These are phyloP conservation scores for Sporothrix inflata DNA, from an alignment of 2,329 filamentous ascomycete genomes.

Conservation along the genomic window DNA sequence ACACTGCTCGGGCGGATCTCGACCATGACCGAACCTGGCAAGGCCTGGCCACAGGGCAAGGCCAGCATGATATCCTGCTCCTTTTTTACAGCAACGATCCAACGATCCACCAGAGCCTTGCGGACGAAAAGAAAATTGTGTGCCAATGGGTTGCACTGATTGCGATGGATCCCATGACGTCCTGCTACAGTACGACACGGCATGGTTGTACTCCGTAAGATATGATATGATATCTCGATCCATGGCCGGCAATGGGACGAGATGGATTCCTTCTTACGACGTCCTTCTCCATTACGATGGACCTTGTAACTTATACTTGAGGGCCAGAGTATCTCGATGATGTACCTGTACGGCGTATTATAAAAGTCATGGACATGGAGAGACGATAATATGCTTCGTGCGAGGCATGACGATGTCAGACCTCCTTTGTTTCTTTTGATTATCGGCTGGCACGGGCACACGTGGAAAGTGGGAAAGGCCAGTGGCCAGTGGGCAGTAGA, in stretches of 20 bases:
- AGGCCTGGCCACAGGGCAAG: not conserved
- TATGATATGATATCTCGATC: not conserved
- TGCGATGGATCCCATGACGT: not conserved
- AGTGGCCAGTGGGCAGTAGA: not conserved
- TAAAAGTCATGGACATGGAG: not conserved
- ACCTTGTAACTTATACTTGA: too few relatives aligned
- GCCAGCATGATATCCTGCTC: not conserved
- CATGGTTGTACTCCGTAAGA: not conserved
- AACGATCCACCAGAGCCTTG: not conserved
- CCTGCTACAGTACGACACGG: not conserved
- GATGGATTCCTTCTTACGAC: not conserved
- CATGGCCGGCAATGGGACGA: not conserved
- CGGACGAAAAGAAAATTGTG: not conserved
- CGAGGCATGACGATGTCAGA: not conserved
- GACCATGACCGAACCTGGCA: not conserved
- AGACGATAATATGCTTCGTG: not conserved
- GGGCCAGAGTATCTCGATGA: not conserved
- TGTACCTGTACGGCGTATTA: not conserved
- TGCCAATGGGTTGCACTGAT: not conserved
- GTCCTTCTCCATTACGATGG: not conserved
- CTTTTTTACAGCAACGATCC: too few relatives aligned
- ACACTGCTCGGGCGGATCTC: conserved; percentile 11
- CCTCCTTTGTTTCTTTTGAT: not conserved
- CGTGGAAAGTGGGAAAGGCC: not conserved
- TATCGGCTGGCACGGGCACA: not conserved